Evolutionary conservation across 306 rosid genomes (phyloP).

Genomic region (Purshia tridentata): DNA sequence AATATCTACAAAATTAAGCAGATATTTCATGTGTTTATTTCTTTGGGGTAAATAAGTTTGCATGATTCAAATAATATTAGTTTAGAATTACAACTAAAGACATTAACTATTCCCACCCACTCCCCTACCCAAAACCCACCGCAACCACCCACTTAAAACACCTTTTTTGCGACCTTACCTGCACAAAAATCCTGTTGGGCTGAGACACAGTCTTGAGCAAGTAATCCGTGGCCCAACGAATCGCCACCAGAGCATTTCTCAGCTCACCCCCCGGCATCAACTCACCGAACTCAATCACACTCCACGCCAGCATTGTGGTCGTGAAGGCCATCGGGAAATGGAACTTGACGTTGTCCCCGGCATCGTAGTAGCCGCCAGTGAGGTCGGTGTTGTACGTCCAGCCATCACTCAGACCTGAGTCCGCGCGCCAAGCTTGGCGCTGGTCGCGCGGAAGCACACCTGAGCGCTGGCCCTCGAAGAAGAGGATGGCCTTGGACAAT

Average conservation of each 20-base stretch:
- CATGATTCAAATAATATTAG: no score
- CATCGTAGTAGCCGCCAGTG: conserved; percentile 93
- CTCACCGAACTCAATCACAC: conserved; percentile 85
- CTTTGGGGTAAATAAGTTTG: no score
- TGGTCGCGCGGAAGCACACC: conserved; percentile 72
- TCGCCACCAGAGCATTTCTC: conserved; percentile 56
- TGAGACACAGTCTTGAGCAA: conserved; percentile 76
- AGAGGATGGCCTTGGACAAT: conserved; percentile 66
- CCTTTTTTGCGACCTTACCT: conserved; percentile 33
- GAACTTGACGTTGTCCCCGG: conserved; percentile 89
- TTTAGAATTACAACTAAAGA: neutral
- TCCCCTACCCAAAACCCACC: neutral
- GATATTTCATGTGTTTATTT: no score
- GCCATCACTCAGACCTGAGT: conserved; percentile 76
- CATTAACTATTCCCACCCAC: conserved; percentile 5
- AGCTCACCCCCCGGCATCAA: conserved; percentile 66
- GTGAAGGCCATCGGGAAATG: conserved; percentile 95
- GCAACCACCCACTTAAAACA: neutral
- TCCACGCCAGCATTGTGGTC: conserved; percentile 90
- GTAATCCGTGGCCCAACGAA: conserved; percentile 88
- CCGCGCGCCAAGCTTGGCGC: conserved; percentile 55
- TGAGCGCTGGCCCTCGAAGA: conserved; percentile 91
- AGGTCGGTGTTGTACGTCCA: conserved; percentile 68
- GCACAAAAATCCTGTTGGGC: conserved; percentile 86
- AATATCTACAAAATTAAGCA: no score